Evolutionary conservation across 257 asterid genomes (phyloP).

Genomic region (Echites panduratus): DNA sequence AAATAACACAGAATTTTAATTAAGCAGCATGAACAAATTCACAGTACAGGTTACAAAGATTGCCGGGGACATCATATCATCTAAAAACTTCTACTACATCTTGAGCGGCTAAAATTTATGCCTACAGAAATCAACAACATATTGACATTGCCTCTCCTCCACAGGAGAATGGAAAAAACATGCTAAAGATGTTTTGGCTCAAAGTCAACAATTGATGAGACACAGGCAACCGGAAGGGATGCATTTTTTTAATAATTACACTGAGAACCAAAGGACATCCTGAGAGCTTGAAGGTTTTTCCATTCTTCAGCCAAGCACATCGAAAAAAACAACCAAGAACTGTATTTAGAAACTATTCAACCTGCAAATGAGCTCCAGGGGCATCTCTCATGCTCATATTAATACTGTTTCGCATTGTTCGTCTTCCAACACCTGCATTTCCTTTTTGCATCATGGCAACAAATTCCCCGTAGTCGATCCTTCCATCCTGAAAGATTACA

Average conservation of each 20-base stretch:
- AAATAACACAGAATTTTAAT: background rate
- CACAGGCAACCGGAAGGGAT: background rate
- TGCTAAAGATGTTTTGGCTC: conserved; percentile 1
- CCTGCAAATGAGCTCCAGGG: conserved; percentile 26
- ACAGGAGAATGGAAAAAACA: background rate
- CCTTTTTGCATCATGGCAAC: conserved; percentile 56
- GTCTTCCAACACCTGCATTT: conserved; percentile 43
- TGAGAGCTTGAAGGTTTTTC: background rate
- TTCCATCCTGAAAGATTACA: conserved; percentile 35
- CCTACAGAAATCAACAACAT: background rate
- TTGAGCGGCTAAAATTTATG: conserved; percentile 1
- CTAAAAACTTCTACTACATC: conserved; percentile 3
- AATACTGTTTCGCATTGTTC: conserved; percentile 45
- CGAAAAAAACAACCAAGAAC: background rate
- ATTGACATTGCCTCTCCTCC: background rate
- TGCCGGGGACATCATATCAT: conserved; percentile 4
- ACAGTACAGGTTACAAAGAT: conserved; percentile 8
- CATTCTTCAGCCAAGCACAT: background rate
- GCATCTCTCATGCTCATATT: conserved; percentile 48
- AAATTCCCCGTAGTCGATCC: conserved; percentile 48
- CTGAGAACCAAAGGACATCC: conserved; percentile 3
- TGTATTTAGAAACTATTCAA: background rate
- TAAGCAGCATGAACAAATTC: background rate
- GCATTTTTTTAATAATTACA: background rate
- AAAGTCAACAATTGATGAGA: background rate